A percentile compares a stretch with the other conserved stretches of the same genome.
Evolutionary conservation across 192 early-diverging fungal species (phyloP).

Genomic region (Coemansia sp.): DNA sequence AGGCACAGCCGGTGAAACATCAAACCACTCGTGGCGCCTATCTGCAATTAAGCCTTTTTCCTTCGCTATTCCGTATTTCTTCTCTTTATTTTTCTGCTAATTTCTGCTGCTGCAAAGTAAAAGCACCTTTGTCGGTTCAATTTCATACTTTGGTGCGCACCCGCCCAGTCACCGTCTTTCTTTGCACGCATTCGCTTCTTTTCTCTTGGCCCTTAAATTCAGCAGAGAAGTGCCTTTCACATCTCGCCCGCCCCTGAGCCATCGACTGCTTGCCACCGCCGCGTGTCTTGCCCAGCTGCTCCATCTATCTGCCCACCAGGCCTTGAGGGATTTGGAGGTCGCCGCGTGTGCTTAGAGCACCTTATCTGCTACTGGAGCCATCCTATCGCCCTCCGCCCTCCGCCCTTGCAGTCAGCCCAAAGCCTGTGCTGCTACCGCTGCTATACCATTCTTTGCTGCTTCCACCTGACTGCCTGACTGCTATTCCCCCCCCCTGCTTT

Average conservation of each 20-base stretch:
- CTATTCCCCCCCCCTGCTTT: background rate
- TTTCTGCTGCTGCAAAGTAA: background rate
- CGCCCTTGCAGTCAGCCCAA: background rate
- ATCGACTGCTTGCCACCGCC: too few relatives aligned
- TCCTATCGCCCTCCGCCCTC: background rate
- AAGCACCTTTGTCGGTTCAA: background rate
- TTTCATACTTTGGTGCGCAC: background rate
- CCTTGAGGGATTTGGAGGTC: too few relatives aligned
- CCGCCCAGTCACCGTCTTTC: background rate
- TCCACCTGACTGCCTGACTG: background rate
- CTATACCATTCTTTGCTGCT: background rate
- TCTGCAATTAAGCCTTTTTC: too few relatives aligned
- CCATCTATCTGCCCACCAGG: too few relatives aligned
- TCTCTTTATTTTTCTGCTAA: background rate
- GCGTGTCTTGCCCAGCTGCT: too few relatives aligned
- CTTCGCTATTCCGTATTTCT: background rate
- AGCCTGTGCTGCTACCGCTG: background rate
- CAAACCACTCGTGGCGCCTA: too few relatives aligned
- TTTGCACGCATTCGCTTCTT: constrained; percentile 1
- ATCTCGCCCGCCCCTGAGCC: too few relatives aligned
- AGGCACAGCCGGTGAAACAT: background rate
- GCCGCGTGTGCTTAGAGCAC: background rate
- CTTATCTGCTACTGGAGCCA: background rate
- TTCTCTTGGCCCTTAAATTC: constrained; percentile 7
- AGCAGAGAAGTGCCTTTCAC: background rate